Percentiles rank a stretch among this genome's conserved stretches.
These are phyloP conservation scores for Phaeosphaeriaceae sp. DNA, from an alignment of 2,329 filamentous ascomycete species.

Conservation along the genomic window DNA sequence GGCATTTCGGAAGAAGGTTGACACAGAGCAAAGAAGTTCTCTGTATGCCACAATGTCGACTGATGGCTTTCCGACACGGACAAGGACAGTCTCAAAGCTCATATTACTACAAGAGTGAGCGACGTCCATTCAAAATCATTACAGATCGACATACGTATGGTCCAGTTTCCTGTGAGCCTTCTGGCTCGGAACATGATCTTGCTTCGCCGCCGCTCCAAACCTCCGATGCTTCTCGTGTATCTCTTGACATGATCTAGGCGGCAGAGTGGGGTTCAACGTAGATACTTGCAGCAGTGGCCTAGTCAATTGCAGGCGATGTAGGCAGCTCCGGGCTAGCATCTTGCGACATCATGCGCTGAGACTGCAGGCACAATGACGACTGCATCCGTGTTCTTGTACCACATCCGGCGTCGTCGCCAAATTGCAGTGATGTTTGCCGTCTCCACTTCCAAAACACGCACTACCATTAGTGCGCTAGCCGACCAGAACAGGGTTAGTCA, in stretches of 20 bases:
- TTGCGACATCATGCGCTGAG: constrained; percentile 1
- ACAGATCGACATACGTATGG: background rate
- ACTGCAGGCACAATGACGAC: background rate
- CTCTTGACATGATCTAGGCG: background rate
- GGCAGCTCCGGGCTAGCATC: constrained; percentile 3
- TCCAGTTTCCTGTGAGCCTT: background rate
- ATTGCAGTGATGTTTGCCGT: constrained; percentile 2
- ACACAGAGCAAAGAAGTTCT: constrained; percentile 15
- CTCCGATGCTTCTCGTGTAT: background rate
- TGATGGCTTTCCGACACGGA: constrained; percentile 11
- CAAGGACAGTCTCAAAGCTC: constrained; percentile 14
- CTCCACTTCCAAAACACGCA: background rate
- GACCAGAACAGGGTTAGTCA: constrained; percentile 1
- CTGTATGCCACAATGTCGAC: constrained; percentile 14
- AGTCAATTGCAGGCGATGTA: constrained; percentile 2
- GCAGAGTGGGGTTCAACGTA: background rate
- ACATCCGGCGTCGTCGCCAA: background rate
- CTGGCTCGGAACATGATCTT: background rate
- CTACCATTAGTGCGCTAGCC: constrained; percentile 1
- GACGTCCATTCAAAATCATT: background rate
- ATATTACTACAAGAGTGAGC: constrained; percentile 11
- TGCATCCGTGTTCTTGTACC: constrained; percentile 2
- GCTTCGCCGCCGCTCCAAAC: background rate
- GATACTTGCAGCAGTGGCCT: background rate
- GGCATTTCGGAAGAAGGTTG: constrained; percentile 13